phyloP scores from a whole-genome alignment of 2,329 filamentous ascomycete species.

The Emydomyces testavorans region DNA sequence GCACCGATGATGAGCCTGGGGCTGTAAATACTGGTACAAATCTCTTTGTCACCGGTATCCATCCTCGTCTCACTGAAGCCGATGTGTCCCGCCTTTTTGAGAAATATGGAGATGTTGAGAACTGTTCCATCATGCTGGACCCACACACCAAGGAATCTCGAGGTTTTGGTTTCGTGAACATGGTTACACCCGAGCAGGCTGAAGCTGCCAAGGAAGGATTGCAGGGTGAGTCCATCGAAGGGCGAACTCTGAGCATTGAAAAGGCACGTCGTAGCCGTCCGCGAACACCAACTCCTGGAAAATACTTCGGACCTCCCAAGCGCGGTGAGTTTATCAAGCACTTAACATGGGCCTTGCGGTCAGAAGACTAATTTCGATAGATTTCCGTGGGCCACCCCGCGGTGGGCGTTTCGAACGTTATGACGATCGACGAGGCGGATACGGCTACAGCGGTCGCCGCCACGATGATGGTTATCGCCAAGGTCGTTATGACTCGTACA shows the following conservation, averaged over 20 bases:
- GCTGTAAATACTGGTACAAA: constrained; percentile 91
- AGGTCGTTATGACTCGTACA: constrained; percentile 40
- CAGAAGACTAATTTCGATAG: constrained; percentile 26
- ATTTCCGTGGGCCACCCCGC: constrained; percentile 37
- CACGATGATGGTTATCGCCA: constrained; percentile 36
- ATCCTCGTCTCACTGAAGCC: constrained; percentile 76
- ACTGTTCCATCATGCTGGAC: constrained; percentile 99
- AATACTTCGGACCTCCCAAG: constrained; percentile 98
- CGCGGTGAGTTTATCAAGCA: constrained; percentile 54
- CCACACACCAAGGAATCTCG: constrained; percentile 97
- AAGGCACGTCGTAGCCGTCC: constrained; percentile 93
- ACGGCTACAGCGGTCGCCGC: constrained; percentile 32
- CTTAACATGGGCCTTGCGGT: background rate
- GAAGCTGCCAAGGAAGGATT: constrained; percentile 94
- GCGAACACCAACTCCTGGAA: constrained; percentile 91
- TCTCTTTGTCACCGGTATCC: constrained; percentile 96
- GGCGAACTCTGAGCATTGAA: constrained; percentile 93
- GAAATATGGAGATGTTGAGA: constrained; percentile 97
- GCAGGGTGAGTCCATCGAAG: constrained; percentile 89
- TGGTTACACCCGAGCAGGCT: constrained; percentile 87
- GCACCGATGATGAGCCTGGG: constrained; percentile 55
- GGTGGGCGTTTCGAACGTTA: constrained; percentile 38
- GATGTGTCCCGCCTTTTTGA: constrained; percentile 93
- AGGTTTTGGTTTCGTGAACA: constrained; percentile 98
- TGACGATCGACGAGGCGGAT: constrained; percentile 39